Conservation (phyloP, 257 asterid genomes). For the Linderniella brevidens region DNA sequence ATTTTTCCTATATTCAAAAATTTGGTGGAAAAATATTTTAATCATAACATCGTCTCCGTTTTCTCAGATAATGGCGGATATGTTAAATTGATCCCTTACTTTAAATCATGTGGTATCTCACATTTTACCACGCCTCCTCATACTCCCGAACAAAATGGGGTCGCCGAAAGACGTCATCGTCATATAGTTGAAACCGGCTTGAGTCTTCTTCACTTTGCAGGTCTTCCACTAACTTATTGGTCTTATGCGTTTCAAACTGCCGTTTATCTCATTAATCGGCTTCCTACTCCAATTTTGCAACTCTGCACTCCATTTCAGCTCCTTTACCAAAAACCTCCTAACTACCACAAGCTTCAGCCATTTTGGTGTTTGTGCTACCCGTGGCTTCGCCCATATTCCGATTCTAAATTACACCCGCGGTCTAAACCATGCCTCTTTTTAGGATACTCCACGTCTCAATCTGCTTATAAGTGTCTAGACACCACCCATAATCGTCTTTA, state of each 20-base stretch:
- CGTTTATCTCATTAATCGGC: slow-evolving; percentile 4
- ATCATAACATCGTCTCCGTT: not conserved
- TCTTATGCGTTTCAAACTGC: not conserved
- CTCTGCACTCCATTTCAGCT: not conserved
- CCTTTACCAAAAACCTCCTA: not conserved
- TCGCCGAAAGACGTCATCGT: slow-evolving; percentile 5
- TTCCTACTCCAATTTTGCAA: not conserved
- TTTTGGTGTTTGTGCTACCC: slow-evolving; percentile 8
- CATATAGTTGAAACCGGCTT: slow-evolving; percentile 4
- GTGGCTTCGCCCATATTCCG: not conserved
- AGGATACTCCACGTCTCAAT: not conserved
- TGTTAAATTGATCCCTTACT: not conserved
- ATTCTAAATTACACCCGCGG: not conserved
- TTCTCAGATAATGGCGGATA: not conserved
- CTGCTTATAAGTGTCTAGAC: not conserved
- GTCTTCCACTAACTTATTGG: not conserved
- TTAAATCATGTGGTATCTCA: not conserved
- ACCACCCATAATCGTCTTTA: not conserved
- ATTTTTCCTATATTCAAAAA: not conserved
- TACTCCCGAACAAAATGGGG: slow-evolving; percentile 12
- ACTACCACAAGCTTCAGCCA: not conserved
- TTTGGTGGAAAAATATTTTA: not conserved
- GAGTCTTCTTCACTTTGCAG: not conserved
- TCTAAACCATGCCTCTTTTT: not conserved
- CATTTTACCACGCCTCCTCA: slow-evolving; percentile 11